Conservation (phyloP, 2,329 filamentous ascomycete species). For the Alternaria arbusti region DNA sequence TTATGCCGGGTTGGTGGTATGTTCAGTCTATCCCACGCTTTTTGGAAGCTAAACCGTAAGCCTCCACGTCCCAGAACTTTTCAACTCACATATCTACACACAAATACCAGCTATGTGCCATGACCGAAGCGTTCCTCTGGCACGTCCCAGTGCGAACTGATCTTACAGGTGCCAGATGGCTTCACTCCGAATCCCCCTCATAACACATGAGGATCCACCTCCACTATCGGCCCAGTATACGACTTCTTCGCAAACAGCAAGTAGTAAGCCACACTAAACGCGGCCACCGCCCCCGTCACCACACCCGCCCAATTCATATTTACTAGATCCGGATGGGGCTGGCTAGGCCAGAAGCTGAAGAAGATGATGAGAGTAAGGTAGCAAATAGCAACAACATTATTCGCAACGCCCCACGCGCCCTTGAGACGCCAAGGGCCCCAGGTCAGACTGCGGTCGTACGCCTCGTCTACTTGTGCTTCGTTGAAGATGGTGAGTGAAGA, state of each 20-base stretch:
- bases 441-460: conserved; percentile 27
- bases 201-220: conserved; percentile 34
- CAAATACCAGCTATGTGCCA: too few species aligned
- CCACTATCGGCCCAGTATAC: conserved; percentile 44
- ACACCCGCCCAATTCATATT: conserved; percentile 46
- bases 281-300: conserved; percentile 36
- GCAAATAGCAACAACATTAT: conserved; percentile 42
- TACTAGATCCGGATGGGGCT: conserved; percentile 18
- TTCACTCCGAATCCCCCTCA: background rate
- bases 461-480: conserved; percentile 26
- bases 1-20: background rate
- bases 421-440: conserved; percentile 47
- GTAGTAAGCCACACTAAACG: conserved; percentile 43
- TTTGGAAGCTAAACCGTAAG: background rate
- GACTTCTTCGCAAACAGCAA: conserved; percentile 34
- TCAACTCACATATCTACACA: background rate
- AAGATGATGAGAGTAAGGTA: conserved; percentile 44
- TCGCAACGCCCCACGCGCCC: conserved; percentile 34
- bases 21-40: background rate
- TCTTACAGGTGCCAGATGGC: background rate
- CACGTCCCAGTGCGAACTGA: background rate
- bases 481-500: conserved; percentile 32
- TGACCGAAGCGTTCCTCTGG: too few species aligned
- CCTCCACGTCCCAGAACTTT: background rate
- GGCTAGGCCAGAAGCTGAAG: conserved; percentile 45